Percentiles rank a stretch among this genome's conserved stretches.
phyloP scores from a whole-genome alignment of 257 asterid species.

The Rhazya stricta region DNA sequence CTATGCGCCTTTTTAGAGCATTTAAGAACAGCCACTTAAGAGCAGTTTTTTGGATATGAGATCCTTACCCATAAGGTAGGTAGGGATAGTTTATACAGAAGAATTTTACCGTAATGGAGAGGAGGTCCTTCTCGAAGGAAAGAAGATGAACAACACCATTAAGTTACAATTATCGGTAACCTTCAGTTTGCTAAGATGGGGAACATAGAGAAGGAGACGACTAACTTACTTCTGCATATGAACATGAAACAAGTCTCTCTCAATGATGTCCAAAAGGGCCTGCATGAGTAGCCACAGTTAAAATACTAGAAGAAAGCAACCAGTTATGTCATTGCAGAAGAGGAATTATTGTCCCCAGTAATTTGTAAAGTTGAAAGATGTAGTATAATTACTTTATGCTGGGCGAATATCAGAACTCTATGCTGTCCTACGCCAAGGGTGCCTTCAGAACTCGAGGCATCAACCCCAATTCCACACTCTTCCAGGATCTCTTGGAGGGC shows the following conservation, averaged over 20 bases:
- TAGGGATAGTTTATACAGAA: background rate
- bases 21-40: background rate
- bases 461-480: conserved; percentile 98
- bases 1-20: background rate
- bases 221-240: conserved; percentile 91
- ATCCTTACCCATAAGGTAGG: background rate
- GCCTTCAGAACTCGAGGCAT: conserved; percentile 76
- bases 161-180: background rate
- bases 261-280: conserved; percentile 92
- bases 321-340: background rate
- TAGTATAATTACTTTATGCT: conserved; percentile 62
- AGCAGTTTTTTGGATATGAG: background rate
- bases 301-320: conserved; percentile 7
- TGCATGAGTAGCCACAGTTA: conserved; percentile 40
- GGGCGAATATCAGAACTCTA: conserved; percentile 95
- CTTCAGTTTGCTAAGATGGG: background rate
- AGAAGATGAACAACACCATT: background rate
- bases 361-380: conserved; percentile 9
- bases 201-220: conserved; percentile 14
- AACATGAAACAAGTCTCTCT: conserved; percentile 76
- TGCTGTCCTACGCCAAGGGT: conserved; percentile 74
- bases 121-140: background rate
- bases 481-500: conserved; percentile 98
- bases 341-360: background rate
- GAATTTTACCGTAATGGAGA: background rate